Conservation (phyloP, 2,329 filamentous ascomycete genomes). For the Xylaria multiplex region DNA sequence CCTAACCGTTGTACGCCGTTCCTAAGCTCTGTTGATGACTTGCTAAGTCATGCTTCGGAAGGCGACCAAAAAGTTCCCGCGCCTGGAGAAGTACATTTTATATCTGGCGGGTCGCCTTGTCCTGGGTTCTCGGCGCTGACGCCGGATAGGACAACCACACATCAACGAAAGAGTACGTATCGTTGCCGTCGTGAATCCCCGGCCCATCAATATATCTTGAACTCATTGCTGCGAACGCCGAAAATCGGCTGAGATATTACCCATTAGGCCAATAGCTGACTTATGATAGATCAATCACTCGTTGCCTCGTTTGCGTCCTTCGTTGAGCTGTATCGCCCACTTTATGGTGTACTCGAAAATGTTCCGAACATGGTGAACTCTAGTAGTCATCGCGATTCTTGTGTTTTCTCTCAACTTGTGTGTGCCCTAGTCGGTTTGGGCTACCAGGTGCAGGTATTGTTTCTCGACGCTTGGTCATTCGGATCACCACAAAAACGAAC, state of each 20-base stretch:
- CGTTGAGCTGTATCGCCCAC: slow-evolving; percentile 77
- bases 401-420: slow-evolving; percentile 78
- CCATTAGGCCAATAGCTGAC: slow-evolving; percentile 1
- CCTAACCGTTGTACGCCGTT: slow-evolving; percentile 62
- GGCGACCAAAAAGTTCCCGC: slow-evolving; percentile 62
- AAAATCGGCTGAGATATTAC: too few relatives aligned
- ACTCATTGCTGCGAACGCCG: background rate
- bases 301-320: slow-evolving; percentile 80
- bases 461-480: slow-evolving; percentile 75
- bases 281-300: slow-evolving; percentile 69
- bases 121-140: slow-evolving; percentile 79
- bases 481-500: slow-evolving; percentile 73
- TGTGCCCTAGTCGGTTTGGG: slow-evolving; percentile 79
- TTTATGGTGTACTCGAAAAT: slow-evolving; percentile 82
- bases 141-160: slow-evolving; percentile 60
- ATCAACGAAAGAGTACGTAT: slow-evolving; percentile 63
- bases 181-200: too few relatives aligned
- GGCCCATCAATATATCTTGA: too few relatives aligned
- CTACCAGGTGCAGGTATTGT: slow-evolving; percentile 76
- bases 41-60: slow-evolving; percentile 65
- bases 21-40: slow-evolving; percentile 77
- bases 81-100: slow-evolving; percentile 73
- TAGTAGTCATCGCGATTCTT: slow-evolving; percentile 60
- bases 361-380: slow-evolving; percentile 71
- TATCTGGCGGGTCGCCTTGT: slow-evolving; percentile 80